Evolutionary conservation across 129 eudicot genomes (phyloP), one percentile per base, ranked within the genome.

Genomic region (Ambrosia artemisiifolia): DNA sequence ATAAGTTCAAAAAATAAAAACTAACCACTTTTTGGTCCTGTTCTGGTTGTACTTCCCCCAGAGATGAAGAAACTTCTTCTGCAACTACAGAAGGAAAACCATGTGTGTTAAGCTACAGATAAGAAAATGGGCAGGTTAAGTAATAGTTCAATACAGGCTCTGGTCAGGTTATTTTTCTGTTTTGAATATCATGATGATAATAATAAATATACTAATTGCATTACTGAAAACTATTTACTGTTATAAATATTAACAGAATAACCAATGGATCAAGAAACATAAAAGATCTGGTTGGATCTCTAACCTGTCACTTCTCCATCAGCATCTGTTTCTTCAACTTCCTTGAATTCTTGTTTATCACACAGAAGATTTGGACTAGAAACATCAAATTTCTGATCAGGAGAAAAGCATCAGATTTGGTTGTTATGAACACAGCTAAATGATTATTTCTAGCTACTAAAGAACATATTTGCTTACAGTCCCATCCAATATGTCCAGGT

Each of bases 1-100:
- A 57, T 32, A 69, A 33, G 8, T 53, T 55, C 4, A 13, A 2
- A 13, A 53, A 53, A 71, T 36, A 7, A 40, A 72, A 67, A 69
- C 76, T 50, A 70, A 85, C 89, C 89, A 68, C 71, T 46, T 70
- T 66, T 67, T 65, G 75, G 13, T 75, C 75, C 3, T 70, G 51
- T 69, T 28, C 59, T 71, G 49, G 24, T 32, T 60, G 71, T 61
- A 33, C 60, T 38, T 42, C 65, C 24, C 51, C 71, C 13, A 55
- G 47, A 32, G 56, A 19, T 4, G 24, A 43, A 43, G 83, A 78
- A 33, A 48, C 43, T 62, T 78, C 77, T 42, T 65, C 70, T 78
- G 20, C 75, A 69, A 12, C 67, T 34, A 12, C 36, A 43, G 40
- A 35, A 51, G 50, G 48, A 18, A 81, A 47, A 53, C 40, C 55